Evolutionary conservation across 78 protist species (phyloP).

Genomic region (Trichosphaerium sp.): DNA sequence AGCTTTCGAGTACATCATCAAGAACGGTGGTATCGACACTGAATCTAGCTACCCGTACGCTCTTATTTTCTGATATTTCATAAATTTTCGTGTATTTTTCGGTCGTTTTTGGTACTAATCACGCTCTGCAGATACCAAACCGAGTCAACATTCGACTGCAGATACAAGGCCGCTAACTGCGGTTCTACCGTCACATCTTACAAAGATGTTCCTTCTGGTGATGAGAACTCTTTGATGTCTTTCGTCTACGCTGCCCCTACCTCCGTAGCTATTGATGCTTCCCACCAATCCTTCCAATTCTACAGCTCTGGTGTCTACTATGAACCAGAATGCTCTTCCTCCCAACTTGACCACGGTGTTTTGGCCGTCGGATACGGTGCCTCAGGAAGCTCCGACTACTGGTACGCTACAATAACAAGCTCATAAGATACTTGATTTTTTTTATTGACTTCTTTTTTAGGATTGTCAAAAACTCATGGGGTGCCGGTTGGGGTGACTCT

Average conservation of each 20-base stretch:
- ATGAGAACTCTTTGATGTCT: constrained; percentile 36
- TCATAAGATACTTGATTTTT: too few species aligned
- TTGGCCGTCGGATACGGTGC: constrained; percentile 64
- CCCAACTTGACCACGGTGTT: constrained; percentile 73
- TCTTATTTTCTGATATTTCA: too few species aligned
- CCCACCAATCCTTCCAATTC: constrained; percentile 61
- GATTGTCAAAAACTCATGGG: constrained; percentile 88
- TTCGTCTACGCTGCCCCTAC: constrained; percentile 47
- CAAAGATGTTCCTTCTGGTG: constrained; percentile 26
- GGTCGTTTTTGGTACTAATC: too few species aligned
- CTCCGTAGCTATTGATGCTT: constrained; percentile 79
- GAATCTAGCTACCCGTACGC: constrained; percentile 78
- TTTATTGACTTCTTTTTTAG: too few species aligned
- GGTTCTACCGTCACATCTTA: constrained; percentile 32
- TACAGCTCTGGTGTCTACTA: constrained; percentile 61
- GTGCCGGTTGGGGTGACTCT: constrained; percentile 33
- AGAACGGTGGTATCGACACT: constrained; percentile 51
- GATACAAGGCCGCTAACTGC: background rate
- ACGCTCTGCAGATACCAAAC: too few species aligned
- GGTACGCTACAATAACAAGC: too few species aligned
- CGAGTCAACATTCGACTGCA: constrained; percentile 46
- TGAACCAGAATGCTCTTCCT: constrained; percentile 31
- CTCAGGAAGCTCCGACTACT: too few species aligned
- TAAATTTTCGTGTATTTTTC: too few species aligned
- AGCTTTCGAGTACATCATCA: constrained; percentile 54